Percentiles rank a stretch among this genome's conserved stretches.
phyloP scores from a whole-genome alignment of 148 eudicot species.

The Polygonum aviculare region DNA sequence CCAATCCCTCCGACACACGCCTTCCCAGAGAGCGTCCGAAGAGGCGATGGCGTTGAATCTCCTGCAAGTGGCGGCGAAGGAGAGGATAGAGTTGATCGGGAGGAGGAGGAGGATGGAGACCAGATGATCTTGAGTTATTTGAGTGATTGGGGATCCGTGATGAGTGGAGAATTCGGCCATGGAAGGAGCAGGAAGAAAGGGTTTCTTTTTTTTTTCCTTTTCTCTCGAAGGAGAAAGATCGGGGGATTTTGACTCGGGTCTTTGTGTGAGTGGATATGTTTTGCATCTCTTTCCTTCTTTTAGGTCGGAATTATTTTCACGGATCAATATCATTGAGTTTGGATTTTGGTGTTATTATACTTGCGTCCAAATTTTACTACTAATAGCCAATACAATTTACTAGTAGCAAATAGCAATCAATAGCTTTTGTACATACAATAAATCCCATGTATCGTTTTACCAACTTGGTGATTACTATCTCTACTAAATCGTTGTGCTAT shows the following conservation, averaged over 20 bases:
- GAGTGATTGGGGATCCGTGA: slow-evolving; percentile 10
- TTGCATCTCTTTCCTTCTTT: neutral
- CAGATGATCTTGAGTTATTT: slow-evolving; percentile 43
- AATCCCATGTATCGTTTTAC: neutral
- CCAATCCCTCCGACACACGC: slow-evolving; percentile 80
- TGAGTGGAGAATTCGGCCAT: neutral
- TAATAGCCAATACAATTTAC: too few species aligned
- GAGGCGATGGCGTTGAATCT: slow-evolving; percentile 38
- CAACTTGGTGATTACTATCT: neutral
- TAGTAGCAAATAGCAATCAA: neutral
- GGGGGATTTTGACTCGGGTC: neutral
- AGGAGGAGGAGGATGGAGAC: slow-evolving; percentile 60
- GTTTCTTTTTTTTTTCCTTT: neutral
- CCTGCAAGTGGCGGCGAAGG: slow-evolving; percentile 62
- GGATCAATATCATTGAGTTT: neutral
- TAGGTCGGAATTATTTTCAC: neutral
- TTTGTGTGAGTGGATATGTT: neutral
- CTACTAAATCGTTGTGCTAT: neutral
- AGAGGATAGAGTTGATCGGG: slow-evolving; percentile 62
- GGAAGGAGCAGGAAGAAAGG: neutral
- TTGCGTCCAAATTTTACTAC: neutral
- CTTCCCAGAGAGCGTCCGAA: slow-evolving; percentile 74
- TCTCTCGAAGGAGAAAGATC: neutral
- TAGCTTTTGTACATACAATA: neutral
- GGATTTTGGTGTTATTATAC: neutral